Conservation (phyloP, 768 basidiomycete genomes). For the Psilocybe subaeruginosa region DNA sequence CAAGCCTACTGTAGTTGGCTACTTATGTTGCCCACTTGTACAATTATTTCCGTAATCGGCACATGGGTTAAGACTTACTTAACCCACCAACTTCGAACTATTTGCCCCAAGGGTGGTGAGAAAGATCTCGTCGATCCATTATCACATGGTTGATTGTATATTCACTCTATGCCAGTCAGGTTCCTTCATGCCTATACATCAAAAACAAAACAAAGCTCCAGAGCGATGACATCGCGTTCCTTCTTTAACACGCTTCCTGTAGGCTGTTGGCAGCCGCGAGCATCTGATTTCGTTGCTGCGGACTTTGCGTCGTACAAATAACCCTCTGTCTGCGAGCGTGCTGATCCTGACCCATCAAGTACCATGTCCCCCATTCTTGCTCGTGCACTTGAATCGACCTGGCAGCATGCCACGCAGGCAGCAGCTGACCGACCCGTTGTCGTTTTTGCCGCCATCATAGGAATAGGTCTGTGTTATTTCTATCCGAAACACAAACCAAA, state of each 20-base stretch:
- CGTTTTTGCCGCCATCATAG: background rate
- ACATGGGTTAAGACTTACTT: too few species aligned
- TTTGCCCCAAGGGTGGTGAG: background rate
- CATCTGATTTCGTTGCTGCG: background rate
- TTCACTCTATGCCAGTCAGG: background rate
- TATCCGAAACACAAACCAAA: background rate
- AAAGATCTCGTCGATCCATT: background rate
- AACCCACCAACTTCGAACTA: too few species aligned
- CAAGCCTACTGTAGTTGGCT: too few species aligned
- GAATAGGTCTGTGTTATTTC: background rate
- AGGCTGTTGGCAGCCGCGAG: background rate
- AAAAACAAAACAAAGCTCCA: background rate
- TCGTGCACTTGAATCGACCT: conserved; percentile 1
- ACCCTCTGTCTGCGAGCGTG: background rate
- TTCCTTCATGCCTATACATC: background rate
- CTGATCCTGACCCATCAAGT: background rate
- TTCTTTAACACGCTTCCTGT: background rate
- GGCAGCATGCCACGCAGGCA: conserved; percentile 1
- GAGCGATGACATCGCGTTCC: background rate
- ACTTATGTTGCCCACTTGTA: too few species aligned
- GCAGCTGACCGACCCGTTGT: background rate
- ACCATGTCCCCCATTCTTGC: conserved; percentile 12
- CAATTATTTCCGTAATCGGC: too few species aligned
- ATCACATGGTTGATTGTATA: conserved; percentile 13
- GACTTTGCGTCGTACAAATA: background rate